Evolutionary conservation across 371 early-diverging fungal species (phyloP).

Genomic region (Amoeboradix gromovi): DNA sequence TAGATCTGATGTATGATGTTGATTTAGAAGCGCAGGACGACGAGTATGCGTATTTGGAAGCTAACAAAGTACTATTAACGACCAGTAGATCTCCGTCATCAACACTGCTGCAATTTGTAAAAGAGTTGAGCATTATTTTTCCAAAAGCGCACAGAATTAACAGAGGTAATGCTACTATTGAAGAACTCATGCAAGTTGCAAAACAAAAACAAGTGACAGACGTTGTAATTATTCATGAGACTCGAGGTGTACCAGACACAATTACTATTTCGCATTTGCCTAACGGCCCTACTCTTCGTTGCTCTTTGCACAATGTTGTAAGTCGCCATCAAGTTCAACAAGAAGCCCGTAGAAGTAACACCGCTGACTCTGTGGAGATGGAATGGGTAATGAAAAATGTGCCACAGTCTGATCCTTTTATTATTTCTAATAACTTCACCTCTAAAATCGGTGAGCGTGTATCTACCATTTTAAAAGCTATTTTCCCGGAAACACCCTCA

Average conservation of each 20-base stretch:
- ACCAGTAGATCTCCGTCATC: conserved; percentile 9
- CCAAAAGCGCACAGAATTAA: conserved; percentile 8
- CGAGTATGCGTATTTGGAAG: not conserved
- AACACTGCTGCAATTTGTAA: conserved; percentile 8
- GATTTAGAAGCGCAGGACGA: not conserved
- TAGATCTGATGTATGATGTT: not conserved
- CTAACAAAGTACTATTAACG: conserved; percentile 4
- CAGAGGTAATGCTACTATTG: conserved; percentile 7
- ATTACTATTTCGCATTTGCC: conserved; percentile 11
- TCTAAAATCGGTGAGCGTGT: not conserved
- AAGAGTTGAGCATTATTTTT: conserved; percentile 9
- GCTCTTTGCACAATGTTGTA: conserved; percentile 6
- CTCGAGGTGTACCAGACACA: conserved; percentile 8
- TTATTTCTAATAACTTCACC: not conserved
- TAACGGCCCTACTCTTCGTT: conserved; percentile 11
- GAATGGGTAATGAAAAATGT: not conserved
- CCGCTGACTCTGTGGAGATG: not conserved
- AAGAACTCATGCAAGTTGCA: conserved; percentile 8
- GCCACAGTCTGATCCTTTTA: not conserved
- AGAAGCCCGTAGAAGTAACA: not conserved
- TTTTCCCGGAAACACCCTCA: not conserved
- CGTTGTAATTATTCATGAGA: conserved; percentile 11
- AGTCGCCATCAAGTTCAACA: not conserved
- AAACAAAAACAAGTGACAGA: conserved; percentile 6
- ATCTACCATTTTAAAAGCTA: not conserved